Evolutionary conservation across 2,329 filamentous ascomycete species (phyloP).

Genomic region (Pseudogymnoascus sp.): DNA sequence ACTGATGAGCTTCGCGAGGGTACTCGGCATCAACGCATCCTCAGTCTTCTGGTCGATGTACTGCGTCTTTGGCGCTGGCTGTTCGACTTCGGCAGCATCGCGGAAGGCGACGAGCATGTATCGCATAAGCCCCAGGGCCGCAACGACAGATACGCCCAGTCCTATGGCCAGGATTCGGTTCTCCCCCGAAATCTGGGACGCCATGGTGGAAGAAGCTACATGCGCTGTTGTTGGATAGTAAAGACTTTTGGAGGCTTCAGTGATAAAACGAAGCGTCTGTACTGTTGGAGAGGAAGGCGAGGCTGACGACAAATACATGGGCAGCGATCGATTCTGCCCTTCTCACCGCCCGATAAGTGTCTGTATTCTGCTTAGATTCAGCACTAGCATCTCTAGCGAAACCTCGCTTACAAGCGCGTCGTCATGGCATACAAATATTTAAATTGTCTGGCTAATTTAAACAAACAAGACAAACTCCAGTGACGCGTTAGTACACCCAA

Average conservation of each 20-base stretch:
- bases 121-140: constrained; percentile 50
- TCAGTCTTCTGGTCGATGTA: constrained; percentile 71
- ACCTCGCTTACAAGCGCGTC: not conserved
- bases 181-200: constrained; percentile 15
- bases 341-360: not conserved
- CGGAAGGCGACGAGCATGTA: constrained; percentile 52
- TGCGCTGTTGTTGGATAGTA: constrained; percentile 1
- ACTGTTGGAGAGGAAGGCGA: not conserved
- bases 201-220: not conserved
- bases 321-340: not conserved
- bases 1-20: constrained; percentile 57
- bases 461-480: constrained; percentile 10
- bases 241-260: not conserved
- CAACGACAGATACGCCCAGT: constrained; percentile 45
- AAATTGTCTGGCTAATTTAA: constrained; percentile 8
- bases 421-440: not conserved
- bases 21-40: constrained; percentile 58
- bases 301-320: not conserved
- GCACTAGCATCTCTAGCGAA: not conserved
- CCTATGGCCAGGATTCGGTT: constrained; percentile 24
- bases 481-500: constrained; percentile 8
- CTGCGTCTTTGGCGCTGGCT: constrained; percentile 56
- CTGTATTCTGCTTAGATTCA: not conserved
- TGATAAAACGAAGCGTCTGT: not conserved
- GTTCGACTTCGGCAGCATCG: constrained; percentile 58